Evolutionary conservation across 2,329 filamentous ascomycete species (phyloP), one percentile per base, ranked within the genome.

Genomic region (Aureobasidium sp.): DNA sequence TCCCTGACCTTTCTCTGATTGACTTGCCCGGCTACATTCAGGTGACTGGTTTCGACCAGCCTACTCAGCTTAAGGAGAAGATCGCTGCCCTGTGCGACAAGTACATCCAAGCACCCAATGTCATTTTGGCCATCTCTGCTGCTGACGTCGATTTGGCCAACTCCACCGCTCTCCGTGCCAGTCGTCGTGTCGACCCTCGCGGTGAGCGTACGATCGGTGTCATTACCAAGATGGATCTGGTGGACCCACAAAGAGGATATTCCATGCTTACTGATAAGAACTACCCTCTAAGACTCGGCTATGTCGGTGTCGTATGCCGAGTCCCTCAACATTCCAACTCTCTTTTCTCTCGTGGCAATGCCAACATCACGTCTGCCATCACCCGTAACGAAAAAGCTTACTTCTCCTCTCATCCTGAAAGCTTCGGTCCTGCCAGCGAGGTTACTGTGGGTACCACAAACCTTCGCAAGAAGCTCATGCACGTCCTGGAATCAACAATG

Each of bases 211-310:
- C 94, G 0, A 99, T 99, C 71, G 94, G 94, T 48, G 94, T 99
- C n/a, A 87, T 99, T 46, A 99, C 94, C 3, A 99, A 99, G 78
- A 97, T 99, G 93, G 94, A 99, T 70, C 81, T 99, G 26, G 92
- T 99, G 8, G 93, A 97, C 68, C 83, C 94, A 3, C 79, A 81
- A 8, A 86, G 93, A 63, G 94, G 92, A 34, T 83, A 85, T 15
- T 82, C 84, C 39, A 90, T 99, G 36, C 80, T 99, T 24, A 87
- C 82, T 29, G 93, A 99, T 73, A 88, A 86, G 71, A 96, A 97
- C 73, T 99, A 99, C 71, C 93, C 94, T 44, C 81, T 99, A 34
- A 84, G 94, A n/a, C 79, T 99, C 3, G 94, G 94, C 3, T 99
- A 99, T 69, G 93, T 99, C 3, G 94, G 94, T 55, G 94, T 99